Evolutionary conservation across 2,329 filamentous ascomycete species (phyloP).

Genomic region (Achaetomium macrosporum): DNA sequence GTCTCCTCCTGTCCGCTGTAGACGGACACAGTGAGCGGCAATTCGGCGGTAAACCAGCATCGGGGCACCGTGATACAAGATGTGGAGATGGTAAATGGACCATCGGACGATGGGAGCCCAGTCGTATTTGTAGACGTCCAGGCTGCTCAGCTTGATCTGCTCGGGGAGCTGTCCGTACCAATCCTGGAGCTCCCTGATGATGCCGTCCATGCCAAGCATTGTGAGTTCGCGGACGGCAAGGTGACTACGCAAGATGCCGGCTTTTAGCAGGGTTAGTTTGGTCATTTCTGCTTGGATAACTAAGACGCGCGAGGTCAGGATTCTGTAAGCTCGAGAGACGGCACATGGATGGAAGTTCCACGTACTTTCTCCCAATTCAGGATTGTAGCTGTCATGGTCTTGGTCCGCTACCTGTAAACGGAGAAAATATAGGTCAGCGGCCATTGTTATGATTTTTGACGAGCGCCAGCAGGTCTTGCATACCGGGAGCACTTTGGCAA

Average conservation of each 20-base stretch:
- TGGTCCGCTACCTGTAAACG: slow-evolving; percentile 20
- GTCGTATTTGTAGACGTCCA: slow-evolving; percentile 12
- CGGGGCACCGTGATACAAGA: slow-evolving; percentile 30
- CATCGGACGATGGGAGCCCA: slow-evolving; percentile 16
- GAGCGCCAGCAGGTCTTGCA: background rate
- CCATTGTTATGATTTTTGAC: too few species aligned
- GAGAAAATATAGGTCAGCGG: background rate
- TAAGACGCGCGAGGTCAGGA: background rate
- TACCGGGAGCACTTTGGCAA: slow-evolving; percentile 21
- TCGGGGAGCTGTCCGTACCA: slow-evolving; percentile 28
- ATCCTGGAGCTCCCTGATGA: slow-evolving; percentile 26
- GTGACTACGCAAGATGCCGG: slow-evolving; percentile 28
- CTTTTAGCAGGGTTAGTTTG: slow-evolving; percentile 28
- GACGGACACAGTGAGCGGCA: slow-evolving; percentile 24
- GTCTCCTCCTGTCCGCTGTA: background rate
- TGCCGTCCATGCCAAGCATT: slow-evolving; percentile 24
- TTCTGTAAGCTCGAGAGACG: too few species aligned
- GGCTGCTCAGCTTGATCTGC: slow-evolving; percentile 22
- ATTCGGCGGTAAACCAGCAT: slow-evolving; percentile 31
- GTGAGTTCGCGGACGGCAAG: slow-evolving; percentile 27
- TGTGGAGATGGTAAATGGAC: slow-evolving; percentile 29
- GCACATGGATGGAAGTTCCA: background rate
- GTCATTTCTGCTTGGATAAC: slow-evolving; percentile 28
- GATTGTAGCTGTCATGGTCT: slow-evolving; percentile 21
- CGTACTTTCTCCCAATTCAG: slow-evolving; percentile 25